Evolutionary conservation across 225 moss, liverwort and hornwort species (phyloP), one percentile per base, ranked within the genome.

Genomic region (Straminergon stramineum): DNA sequence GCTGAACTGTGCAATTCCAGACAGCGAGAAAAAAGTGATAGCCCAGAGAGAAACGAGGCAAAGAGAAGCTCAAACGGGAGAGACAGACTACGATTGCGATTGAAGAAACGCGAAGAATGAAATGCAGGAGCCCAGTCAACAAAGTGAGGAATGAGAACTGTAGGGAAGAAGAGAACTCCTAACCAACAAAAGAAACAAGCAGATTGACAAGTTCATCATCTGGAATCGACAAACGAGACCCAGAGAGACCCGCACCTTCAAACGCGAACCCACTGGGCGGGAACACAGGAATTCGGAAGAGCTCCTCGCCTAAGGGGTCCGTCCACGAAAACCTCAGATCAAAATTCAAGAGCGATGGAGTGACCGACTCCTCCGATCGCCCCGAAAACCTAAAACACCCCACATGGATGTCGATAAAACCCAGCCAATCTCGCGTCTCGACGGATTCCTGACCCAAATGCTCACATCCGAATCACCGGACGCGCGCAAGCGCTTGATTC

Each of bases 301-400:
- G 41, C 88, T 75, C 76, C 84, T 34, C 65, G 45, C 68, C n/a
- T 68, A 58, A 37, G 65, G 57, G 35, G 43, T 67, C 57, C 11
- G 51, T 64, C 26, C 65, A 34, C 73, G 15, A 3, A 86, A 83
- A 85, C 64, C 71, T 71, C 75, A 15, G 57, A 58, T 52, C 55
- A 67, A 41, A 75, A 84, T 79, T 84, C 84, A 75, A 84, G 66
- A 83, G 88, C 82, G 70, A 77, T 51, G 81, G 85, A 88, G 79
- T 41, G 77, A 88, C 83, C 84, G 68, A 84, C 68, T 64, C 24
- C 87, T 84, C 91, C 90, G 86, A 92, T 92, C 89, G 39, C 77
- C 76, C 63, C 48, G 28, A 77, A 85, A 84, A 73, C 90, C 90
- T 87, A 89, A 75, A 87, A 45, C 45, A 5, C 19, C 55, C 76